Evolutionary conservation across 2,329 filamentous ascomycete species (phyloP), one percentile per base, ranked within the genome.

Genomic region (Zalaria sp.): DNA sequence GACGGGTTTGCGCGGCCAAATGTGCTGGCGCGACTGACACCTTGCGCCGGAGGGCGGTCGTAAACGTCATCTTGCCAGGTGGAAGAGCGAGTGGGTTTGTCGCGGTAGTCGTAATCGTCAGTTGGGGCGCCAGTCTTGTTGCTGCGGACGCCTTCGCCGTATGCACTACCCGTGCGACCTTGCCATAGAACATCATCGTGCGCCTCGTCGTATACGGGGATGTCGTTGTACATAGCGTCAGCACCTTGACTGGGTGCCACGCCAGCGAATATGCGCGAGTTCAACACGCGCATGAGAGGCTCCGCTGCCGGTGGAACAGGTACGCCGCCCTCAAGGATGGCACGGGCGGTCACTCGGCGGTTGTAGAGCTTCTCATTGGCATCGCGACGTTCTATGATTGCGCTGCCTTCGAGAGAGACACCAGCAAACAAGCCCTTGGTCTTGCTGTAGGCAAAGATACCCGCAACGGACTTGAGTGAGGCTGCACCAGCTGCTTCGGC

Each of bases 351-450:
- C 61, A 84, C 75, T 46, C 83, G 77, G 44, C 81, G 77, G 47
- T 85, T 84, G 61, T 98, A 98, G 46, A 98, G 74, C 66, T 93
- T 94, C 65, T 94, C 83, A 58, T 98, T 98, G 52, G 91, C 91
- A 63, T 98, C 91, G 65, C 87, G 82, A 49, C 91, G 78, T 67
- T 98, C 91, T 48, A 96, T 84, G 49, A 98, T 81, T 41, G 84
- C 87, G 47, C 83, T 89, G 25, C 91, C 91, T 61, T 98, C 91
- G 50, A 98, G 68, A 52, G 84, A 93, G 38, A 98, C 88, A 57
- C 91, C 91, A 4, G 91, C 91, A 53, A 98, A 98, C 28, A 98
- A 68, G 18, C 91, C 91, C 68, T 95, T 96, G 8, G 91, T 98
- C 67, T 95, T 96, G 60, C 83, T 91, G 71, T 98, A 98, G 55